Evolutionary conservation across 2,329 filamentous ascomycete species (phyloP), one percentile per base, ranked within the genome.

Genomic region (Colletotrichum sp.): DNA sequence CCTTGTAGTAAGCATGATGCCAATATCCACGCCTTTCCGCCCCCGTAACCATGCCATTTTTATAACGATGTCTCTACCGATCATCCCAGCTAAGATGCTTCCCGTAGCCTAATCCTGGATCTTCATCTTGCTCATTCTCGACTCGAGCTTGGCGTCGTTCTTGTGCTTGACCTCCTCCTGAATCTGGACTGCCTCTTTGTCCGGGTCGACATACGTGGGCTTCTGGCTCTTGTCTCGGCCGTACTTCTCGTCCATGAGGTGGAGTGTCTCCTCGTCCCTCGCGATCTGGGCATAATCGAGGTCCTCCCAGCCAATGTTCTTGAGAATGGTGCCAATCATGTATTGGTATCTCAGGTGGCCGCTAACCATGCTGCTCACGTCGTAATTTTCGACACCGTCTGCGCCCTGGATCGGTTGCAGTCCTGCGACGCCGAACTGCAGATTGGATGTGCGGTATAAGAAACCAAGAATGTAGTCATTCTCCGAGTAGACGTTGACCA

Each of bases 401-500:
- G 95, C 91, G 16, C 92, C 93, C 55, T 91, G 87, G 36, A 97
- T 90, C 18, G 90, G 89, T 82, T 98, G 94, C 21, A 98, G 85
- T 1, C 96, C 96, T 0, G 96, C 96, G 38, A 98, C 90, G 3
- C 96, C 96, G 76, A 94, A 93, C 78, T 97, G 93, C 65, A 96
- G 90, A 78, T 93, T 95, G 69, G 94, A 95, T 4, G 92, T 95
- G 66, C 96, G 93, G 82, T 96, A 98, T 52, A 98, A 87, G 82
- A 98, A 98, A 1, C 92, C 96, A 4, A 98, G 92, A 28, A 98
- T 92, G 78, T 95, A 96, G 83, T 98, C 96, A 62, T 95, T 94
- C 67, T 94, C 92, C 1, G 95, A 97, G 82, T 93, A 98, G 5
- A 97, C 95, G 79, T 98, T 98, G 81, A 98, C 90, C n/a, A 98